Conservation (phyloP, 176 grass and related monocot species). For the Phoenix dactylifera region DNA sequence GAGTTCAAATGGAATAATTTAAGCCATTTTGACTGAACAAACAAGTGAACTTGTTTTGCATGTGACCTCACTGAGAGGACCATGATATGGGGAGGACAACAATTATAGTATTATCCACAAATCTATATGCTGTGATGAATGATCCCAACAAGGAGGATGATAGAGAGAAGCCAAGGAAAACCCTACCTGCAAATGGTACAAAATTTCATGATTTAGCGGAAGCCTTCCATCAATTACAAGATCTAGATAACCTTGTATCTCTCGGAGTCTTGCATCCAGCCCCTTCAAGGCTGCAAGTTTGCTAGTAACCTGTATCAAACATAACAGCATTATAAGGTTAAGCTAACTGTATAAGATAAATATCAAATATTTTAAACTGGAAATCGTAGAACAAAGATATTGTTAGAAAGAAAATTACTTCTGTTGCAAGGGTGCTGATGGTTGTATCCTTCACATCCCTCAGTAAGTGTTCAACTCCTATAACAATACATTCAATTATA, state of each 20-base stretch:
- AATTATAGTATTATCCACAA: too few species aligned
- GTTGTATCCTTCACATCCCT: conserved; percentile 97
- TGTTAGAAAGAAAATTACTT: conserved; percentile 37
- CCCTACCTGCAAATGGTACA: conserved; percentile 91
- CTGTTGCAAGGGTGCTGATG: conserved; percentile 86
- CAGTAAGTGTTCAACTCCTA: conserved; percentile 90
- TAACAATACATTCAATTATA: neutral
- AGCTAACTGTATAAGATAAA: too few species aligned
- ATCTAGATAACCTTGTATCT: conserved; percentile 78
- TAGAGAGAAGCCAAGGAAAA: neutral
- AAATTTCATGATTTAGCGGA: conserved; percentile 87
- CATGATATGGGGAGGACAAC: too few species aligned
- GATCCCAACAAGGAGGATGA: neutral
- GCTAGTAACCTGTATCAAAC: conserved; percentile 53
- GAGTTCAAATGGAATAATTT: too few species aligned
- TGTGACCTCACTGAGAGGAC: too few species aligned
- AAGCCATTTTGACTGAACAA: too few species aligned
- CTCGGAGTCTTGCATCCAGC: conserved; percentile 69
- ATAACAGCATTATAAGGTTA: conserved; percentile 11
- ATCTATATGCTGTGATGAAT: too few species aligned
- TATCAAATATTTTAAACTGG: too few species aligned
- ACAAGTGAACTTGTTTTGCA: too few species aligned
- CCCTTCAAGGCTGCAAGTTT: conserved; percentile 88
- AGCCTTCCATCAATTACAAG: conserved; percentile 85
- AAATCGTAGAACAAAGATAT: too few species aligned